Conservation (phyloP, 2,329 filamentous ascomycete genomes). For the Colletotrichum magnum region DNA sequence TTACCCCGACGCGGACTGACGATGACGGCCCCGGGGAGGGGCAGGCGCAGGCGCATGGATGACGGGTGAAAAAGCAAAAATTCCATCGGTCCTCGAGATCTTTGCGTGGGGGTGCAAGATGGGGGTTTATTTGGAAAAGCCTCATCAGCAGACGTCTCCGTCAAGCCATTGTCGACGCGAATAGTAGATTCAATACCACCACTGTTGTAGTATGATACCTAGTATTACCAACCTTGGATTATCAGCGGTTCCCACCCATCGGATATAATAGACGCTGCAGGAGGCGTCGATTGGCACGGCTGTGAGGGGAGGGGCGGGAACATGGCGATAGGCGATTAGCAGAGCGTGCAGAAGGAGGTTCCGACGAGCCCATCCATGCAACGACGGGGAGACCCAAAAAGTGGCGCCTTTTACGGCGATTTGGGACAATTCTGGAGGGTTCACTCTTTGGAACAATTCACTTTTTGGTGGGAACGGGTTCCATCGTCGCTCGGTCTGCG, state of each 20-base stretch:
- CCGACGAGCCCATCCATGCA: slow-evolving; percentile 26
- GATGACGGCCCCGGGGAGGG: not conserved
- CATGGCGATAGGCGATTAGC: slow-evolving; percentile 34
- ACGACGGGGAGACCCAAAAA: not conserved
- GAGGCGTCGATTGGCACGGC: slow-evolving; percentile 25
- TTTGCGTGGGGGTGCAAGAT: slow-evolving; percentile 1
- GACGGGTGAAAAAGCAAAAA: not conserved
- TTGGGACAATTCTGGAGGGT: slow-evolving; percentile 6
- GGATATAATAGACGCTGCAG: slow-evolving; percentile 29
- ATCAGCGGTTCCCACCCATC: not conserved
- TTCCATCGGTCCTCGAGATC: slow-evolving; percentile 16
- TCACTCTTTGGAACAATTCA: not conserved
- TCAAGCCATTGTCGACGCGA: too few species aligned
- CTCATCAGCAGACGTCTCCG: slow-evolving; percentile 1
- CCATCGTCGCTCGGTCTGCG: not conserved
- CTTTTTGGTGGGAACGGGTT: not conserved
- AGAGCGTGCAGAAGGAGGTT: not conserved
- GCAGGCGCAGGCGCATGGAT: not conserved
- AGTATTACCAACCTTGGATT: too few species aligned
- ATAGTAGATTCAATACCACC: too few species aligned
- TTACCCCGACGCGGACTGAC: slow-evolving; percentile 11
- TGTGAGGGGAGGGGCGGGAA: not conserved
- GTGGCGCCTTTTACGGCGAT: slow-evolving; percentile 16
- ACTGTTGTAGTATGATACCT: too few species aligned
- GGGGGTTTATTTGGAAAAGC: not conserved